Evolutionary conservation across 129 eudicot genomes (phyloP).

Genomic region (Helianthus tuberosus): DNA sequence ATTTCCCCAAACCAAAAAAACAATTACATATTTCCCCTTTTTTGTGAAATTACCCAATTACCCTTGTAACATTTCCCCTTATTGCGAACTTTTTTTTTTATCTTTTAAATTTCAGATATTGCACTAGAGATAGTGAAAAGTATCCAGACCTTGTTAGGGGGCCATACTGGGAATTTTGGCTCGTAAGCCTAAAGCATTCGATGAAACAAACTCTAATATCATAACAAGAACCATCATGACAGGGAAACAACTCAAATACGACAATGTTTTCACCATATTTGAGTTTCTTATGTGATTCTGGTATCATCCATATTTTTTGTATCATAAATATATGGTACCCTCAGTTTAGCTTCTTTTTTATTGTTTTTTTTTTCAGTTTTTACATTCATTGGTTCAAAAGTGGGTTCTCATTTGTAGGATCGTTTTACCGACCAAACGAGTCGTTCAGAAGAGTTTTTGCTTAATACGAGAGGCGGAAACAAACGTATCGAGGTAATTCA

Average conservation of each 20-base stretch:
- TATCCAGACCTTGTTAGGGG: background rate
- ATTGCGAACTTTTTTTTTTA: too few species aligned
- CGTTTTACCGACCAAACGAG: too few species aligned
- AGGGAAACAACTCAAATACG: background rate
- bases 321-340: background rate
- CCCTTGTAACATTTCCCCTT: too few species aligned
- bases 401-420: too few species aligned
- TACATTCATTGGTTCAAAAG: conserved; percentile 1
- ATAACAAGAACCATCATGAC: background rate
- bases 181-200: background rate
- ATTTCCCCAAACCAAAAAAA: too few species aligned
- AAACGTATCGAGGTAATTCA: too few species aligned
- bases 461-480: too few species aligned
- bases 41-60: too few species aligned
- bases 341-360: background rate
- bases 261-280: background rate
- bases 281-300: background rate
- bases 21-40: too few species aligned
- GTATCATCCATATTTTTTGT: background rate
- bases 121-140: background rate
- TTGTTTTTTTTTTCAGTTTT: background rate
- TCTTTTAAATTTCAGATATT: background rate
- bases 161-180: background rate
- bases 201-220: too few species aligned
- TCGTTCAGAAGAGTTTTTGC: too few species aligned